Base-by-base conservation (phyloP, 2,329 filamentous ascomycete genomes). In the Fusarium nematophilum region DNA sequence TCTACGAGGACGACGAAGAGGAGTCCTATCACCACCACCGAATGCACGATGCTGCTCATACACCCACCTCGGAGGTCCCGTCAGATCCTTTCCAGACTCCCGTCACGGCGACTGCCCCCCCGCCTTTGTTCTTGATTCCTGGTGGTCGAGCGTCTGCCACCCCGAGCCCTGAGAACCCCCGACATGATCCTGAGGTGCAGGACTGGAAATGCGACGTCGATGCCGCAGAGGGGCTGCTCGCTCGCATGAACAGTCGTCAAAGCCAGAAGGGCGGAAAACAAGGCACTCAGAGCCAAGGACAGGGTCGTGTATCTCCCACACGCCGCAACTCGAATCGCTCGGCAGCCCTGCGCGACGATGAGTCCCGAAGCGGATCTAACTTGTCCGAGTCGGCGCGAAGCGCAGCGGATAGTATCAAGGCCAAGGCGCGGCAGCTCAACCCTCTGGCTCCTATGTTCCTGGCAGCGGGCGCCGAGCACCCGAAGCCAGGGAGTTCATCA, bases 201-300 rank as follows among this genome's bases (percentile, higher is more conserved):
- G 81, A 83, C 57, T 87, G 84, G 84, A 83, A 85, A 38, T 79
- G 79, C 0, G 83, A 85, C 29, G 77, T 86, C 2, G 83, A 86
- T 56, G 82, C 79, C 3, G 79, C 82, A 1, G 83, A 86, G 56
- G 78, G 81, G 2, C 73, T 86, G 8, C 75, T 86, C 14, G 75
- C 79, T 3, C 78, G 77, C 39, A 78, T 80, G 69, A 75, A 75
- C 37, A 72, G 71, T 15, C 60, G 66, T 4, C 44, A 53, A 40
- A 61, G 60, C 13, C 60, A 64, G 9, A 53, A 36, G 33, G 18
- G 21, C 21, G 6, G 21, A 6, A 21, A 59, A n/a, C 49, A 59
- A 17, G 48, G 46, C 14, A 18, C 40, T 17, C 59, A 62, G 21
- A 59, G 34, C 2, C 43, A 56, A 6, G 39, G 70, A 33, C 60